These are phyloP conservation scores for Mycosphaerella sp. DNA, from an alignment of 2,329 filamentous ascomycete genomes.

Conservation along the genomic window DNA sequence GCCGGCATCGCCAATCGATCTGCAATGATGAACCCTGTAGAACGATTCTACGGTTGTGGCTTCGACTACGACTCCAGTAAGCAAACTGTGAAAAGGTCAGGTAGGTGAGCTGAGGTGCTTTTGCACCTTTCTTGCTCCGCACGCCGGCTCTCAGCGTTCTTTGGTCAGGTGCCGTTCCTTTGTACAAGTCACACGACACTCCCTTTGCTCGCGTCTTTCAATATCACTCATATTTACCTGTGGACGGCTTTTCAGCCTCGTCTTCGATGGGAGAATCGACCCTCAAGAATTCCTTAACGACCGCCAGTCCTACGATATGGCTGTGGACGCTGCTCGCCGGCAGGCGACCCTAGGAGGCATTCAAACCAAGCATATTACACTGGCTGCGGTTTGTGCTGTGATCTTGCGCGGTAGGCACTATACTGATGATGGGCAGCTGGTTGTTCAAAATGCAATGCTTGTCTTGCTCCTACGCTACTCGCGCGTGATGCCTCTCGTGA, in stretches of 20 bases:
- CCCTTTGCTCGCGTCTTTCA: conserved; percentile 3
- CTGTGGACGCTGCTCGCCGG: conserved; percentile 17
- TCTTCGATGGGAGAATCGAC: conserved; percentile 5
- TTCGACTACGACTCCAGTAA: conserved; percentile 1
- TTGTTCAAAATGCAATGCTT: conserved; percentile 71
- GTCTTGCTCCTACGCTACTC: conserved; percentile 91
- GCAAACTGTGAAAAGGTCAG: too few species aligned
- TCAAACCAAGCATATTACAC: conserved; percentile 60
- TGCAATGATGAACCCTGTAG: not conserved
- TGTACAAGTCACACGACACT: conserved; percentile 13
- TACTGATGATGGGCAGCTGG: conserved; percentile 50
- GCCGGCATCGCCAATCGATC: conserved; percentile 4
- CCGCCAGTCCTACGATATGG: conserved; percentile 11
- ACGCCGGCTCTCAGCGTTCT: not conserved
- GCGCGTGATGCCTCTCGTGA: conserved; percentile 76
- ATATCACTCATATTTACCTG: not conserved
- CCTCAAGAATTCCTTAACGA: conserved; percentile 3
- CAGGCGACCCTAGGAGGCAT: conserved; percentile 44
- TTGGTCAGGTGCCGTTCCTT: conserved; percentile 1
- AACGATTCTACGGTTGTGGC: conserved; percentile 2
- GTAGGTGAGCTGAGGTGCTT: too few species aligned
- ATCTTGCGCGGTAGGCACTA: conserved; percentile 10
- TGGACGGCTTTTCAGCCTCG: not conserved
- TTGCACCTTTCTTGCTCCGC: not conserved
- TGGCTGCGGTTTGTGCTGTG: conserved; percentile 49